Evolutionary conservation across 179 eudicot species (phyloP).

Genomic region (Beta corolliflora): DNA sequence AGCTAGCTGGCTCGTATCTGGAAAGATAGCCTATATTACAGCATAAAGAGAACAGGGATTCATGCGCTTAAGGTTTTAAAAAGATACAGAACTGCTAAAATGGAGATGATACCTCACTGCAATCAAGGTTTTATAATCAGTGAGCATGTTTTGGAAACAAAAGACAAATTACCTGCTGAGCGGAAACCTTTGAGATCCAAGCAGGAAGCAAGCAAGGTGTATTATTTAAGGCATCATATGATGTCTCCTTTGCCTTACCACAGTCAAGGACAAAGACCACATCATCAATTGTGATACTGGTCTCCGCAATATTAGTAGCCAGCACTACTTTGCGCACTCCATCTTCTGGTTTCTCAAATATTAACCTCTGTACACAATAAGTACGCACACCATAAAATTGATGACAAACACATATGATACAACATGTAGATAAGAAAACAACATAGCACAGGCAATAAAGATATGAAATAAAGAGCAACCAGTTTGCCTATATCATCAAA

Average conservation of each 20-base stretch:
- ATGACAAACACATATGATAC: background rate
- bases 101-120: background rate
- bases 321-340: slow-evolving; percentile 83
- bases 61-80: background rate
- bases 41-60: background rate
- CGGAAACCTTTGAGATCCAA: slow-evolving; percentile 91
- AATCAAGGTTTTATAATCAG: background rate
- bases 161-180: slow-evolving; percentile 59
- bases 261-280: slow-evolving; percentile 87
- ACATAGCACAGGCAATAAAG: background rate
- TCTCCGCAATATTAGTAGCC: slow-evolving; percentile 92
- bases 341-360: slow-evolving; percentile 73
- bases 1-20: background rate
- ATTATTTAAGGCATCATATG: slow-evolving; percentile 88
- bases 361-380: slow-evolving; percentile 57
- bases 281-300: slow-evolving; percentile 89
- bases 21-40: background rate
- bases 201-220: slow-evolving; percentile 88
- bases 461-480: background rate
- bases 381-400: background rate
- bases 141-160: background rate
- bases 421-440: background rate
- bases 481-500: background rate
- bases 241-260: slow-evolving; percentile 92
- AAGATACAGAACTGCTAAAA: background rate